Evolutionary conservation across 2,329 filamentous ascomycete species (phyloP), one percentile per base, ranked within the genome.

Genomic region (Aspergillus caelatus): DNA sequence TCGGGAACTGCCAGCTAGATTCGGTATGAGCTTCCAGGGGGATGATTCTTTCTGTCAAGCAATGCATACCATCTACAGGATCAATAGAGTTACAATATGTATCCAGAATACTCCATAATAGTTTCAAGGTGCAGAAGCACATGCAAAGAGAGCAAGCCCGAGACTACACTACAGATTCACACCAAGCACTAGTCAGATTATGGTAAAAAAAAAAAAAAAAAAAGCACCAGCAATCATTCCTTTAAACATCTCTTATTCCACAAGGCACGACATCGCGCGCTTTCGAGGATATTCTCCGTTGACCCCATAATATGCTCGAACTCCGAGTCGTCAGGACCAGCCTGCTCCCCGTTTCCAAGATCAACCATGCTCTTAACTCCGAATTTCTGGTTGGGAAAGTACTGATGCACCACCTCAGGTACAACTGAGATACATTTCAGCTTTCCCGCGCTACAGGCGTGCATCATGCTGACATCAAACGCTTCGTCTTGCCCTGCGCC

Each of bases 381-480:
- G 19, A 67, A 60, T 9, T 68, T 64, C 16, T 62, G 64, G 9
- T 73, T 71, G 9, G 77, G 75, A 36, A 70, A 65, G 62, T 79
- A 77, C 60, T 75, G 72, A 64, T 76, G 71, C 62, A 78, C 75
- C 28, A 79, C 58, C 55, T 78, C 75, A 11, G 76, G 78, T 56
- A 77, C 74, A 30, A 80, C 74, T 4, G 74, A 72, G n/a, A 80
- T 66, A 56, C 77, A 80, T n/a, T 67, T 70, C 32, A 79, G 58
- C 3, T 69, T 64, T 12, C 70, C 67, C 16, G 68, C 62, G 16
- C 70, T 66, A 62, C 78, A 80, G 8, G 69, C 66, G 14, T 70
- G 63, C 61, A 75, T 72, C 43, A 80, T 63, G 12, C 69, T 67
- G 23, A 79, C 70, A 52, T 80, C 78, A 60, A 77, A 80, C 5